Conservation (phyloP, 2,329 filamentous ascomycete genomes). For the Cladophialophora immunda region DNA sequence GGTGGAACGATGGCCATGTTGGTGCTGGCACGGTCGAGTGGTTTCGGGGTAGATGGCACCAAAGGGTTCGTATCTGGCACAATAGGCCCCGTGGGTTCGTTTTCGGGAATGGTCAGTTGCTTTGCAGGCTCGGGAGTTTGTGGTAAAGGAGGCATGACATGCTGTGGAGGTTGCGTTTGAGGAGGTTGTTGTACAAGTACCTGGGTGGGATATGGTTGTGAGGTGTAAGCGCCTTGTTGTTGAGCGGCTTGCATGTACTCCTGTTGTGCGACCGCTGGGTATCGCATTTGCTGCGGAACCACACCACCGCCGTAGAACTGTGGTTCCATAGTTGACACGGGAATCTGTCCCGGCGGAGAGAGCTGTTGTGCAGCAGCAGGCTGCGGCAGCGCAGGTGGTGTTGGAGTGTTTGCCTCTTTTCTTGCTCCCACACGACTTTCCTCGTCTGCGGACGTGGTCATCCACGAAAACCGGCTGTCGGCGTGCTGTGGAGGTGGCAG, state of each 20-base stretch:
- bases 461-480: conserved; percentile 35
- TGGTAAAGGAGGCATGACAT: conserved; percentile 16
- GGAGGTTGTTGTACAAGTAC: background rate
- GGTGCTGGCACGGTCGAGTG: conserved; percentile 30
- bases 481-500: conserved; percentile 25
- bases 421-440: conserved; percentile 28
- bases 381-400: conserved; percentile 1
- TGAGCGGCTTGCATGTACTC: conserved; percentile 19
- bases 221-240: conserved; percentile 18
- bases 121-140: conserved; percentile 32
- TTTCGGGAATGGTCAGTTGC: conserved; percentile 17
- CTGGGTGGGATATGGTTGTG: conserved; percentile 16
- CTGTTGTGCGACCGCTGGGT: conserved; percentile 28
- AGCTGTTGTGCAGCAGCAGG: conserved; percentile 3
- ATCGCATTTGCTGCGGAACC: conserved; percentile 24
- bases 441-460: conserved; percentile 35
- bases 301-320: conserved; percentile 10
- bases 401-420: conserved; percentile 11
- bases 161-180: conserved; percentile 8
- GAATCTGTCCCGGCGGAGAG: background rate
- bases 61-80: conserved; percentile 52
- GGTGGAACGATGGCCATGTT: conserved; percentile 39
- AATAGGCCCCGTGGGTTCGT: conserved; percentile 40
- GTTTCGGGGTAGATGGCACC: conserved; percentile 32
- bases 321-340: conserved; percentile 24